Base-by-base conservation (phyloP, 352 stramenopile genomes). In the Globisporangium recalcitrans region DNA sequence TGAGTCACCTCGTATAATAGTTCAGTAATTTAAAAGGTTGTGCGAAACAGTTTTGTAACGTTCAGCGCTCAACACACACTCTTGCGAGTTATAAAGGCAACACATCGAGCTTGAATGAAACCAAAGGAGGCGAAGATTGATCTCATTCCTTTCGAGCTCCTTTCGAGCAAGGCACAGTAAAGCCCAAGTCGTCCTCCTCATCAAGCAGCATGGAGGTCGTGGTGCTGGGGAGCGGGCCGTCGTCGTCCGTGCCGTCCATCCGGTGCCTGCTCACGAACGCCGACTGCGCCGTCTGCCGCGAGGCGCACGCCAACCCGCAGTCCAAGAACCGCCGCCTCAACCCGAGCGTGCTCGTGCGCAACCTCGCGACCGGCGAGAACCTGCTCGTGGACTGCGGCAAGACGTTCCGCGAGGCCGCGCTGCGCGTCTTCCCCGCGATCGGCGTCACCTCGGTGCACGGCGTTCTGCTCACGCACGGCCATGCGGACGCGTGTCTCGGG, bases 321-420 rank as follows among this genome's bases (percentile, higher is more conserved):
- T 93, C 84, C 21, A 87, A 79, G 56, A 95, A 95, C 65, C 84
- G 83, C 34, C 84, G 86, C 22, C 62, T 89, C 36, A 95, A 93
- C 52, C 86, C 86, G 48, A 91, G 80, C 64, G 62, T 95, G 56
- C 77, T 95, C 32, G 75, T 95, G 38, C 82, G 80, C 29, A 74
- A 86, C 66, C 54, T 77, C 13, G 62, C 55, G 9, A 60, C 22
- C 3, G 53, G 72, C 54, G 62, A 60, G 21, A 90, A 91, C 59
- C 72, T 95, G 21, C 80, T 95, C 48, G 81, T 96, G 36, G 88
- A 96, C 69, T 93, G 82, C 65, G 88, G 88, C 59, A 96, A 96
- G 63, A 96, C 88, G 21, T 96, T 96, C 65, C 80, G 85, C n/a
- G 80, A 94, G 58, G 66, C 78, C 8, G 75, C 86, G 44, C 69